These are phyloP conservation scores for Hevea brasiliensis DNA, from an alignment of 345 rosid genomes.

Conservation along the genomic window DNA sequence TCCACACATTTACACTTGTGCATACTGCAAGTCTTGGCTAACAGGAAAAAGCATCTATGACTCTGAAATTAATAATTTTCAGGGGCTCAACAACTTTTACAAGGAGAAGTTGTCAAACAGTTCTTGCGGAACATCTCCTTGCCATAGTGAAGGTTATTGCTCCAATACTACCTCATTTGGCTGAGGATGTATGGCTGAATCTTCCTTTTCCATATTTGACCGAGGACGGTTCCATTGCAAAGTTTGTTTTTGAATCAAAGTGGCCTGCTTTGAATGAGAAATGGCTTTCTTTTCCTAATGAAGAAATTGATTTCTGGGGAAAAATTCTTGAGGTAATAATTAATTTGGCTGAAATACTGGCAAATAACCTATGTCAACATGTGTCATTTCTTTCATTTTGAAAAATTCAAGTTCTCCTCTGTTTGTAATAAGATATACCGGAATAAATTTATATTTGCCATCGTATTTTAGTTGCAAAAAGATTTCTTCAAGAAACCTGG, in stretches of 20 bases:
- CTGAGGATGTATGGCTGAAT: slow-evolving; percentile 95
- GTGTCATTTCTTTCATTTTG: background rate
- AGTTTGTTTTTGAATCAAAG: slow-evolving; percentile 77
- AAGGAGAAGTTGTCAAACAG: slow-evolving; percentile 94
- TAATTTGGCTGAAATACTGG: background rate
- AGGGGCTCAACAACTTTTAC: slow-evolving; percentile 79
- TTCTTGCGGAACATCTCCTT: slow-evolving; percentile 84
- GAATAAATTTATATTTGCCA: background rate
- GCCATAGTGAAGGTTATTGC: slow-evolving; percentile 76
- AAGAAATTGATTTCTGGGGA: slow-evolving; percentile 74
- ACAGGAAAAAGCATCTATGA: background rate
- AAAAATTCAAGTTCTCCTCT: background rate
- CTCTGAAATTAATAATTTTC: slow-evolving; percentile 30
- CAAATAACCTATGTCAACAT: background rate
- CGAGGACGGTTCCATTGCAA: slow-evolving; percentile 61
- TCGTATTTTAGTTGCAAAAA: background rate
- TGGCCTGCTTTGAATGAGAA: slow-evolving; percentile 70
- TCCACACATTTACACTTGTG: background rate
- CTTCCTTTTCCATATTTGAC: slow-evolving; percentile 64
- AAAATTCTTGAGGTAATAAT: slow-evolving; percentile 73
- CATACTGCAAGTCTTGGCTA: background rate
- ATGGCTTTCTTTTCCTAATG: slow-evolving; percentile 64
- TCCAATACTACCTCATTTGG: slow-evolving; percentile 90
- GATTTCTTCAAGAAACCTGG: background rate
- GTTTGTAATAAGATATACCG: background rate